A percentile compares a stretch with the other conserved stretches of the same genome.
These are phyloP conservation scores for Neurospora pannonica DNA, from an alignment of 495 filamentous ascomycete species.

Conservation along the genomic window DNA sequence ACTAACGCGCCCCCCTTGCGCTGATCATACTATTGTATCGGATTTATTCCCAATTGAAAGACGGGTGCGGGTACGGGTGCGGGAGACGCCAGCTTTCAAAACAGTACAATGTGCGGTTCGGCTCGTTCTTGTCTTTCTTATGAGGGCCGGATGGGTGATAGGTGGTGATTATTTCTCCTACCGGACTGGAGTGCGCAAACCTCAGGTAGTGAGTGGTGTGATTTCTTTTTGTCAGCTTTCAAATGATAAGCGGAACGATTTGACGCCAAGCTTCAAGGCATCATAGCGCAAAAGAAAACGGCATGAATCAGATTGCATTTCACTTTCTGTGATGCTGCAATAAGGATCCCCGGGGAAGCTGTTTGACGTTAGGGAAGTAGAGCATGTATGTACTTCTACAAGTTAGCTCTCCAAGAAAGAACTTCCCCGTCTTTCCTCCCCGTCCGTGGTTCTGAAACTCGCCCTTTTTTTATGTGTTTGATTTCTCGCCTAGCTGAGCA, in stretches of 20 bases:
- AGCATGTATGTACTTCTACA: neutral
- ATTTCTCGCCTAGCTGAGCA: neutral
- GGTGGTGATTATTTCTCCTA: neutral
- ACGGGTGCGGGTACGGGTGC: neutral
- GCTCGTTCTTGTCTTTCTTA: neutral
- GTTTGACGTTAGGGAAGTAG: neutral
- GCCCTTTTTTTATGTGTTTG: neutral
- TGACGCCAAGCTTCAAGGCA: neutral
- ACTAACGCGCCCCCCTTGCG: neutral
- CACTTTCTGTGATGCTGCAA: neutral
- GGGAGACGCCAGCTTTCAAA: neutral
- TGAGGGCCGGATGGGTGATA: neutral
- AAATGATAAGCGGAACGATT: neutral
- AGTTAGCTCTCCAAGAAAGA: neutral
- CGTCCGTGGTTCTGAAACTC: neutral
- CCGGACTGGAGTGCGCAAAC: too few relatives aligned
- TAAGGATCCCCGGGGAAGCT: neutral
- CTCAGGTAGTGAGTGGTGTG: neutral
- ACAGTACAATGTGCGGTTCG: neutral
- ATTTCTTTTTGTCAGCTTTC: neutral
- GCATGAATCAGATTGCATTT: neutral
- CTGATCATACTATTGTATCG: neutral
- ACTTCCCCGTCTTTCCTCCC: neutral
- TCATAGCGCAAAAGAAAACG: neutral
- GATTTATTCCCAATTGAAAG: neutral